Conservation (phyloP, 1,139 yeast species). For the Candida gigantensis region DNA sequence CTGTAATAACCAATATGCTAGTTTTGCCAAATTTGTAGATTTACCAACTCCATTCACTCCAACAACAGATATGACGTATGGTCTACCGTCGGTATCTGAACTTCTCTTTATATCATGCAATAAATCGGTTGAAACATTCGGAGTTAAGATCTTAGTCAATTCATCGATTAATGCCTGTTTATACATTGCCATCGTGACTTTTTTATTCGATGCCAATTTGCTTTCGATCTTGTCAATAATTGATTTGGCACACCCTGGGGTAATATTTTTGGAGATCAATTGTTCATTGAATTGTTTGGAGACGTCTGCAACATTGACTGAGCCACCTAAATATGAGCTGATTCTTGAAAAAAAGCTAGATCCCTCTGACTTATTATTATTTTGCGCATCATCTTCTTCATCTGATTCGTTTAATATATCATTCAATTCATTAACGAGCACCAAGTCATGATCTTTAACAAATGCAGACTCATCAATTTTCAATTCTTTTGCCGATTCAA, state of each 20-base stretch:
- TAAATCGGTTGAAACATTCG: conserved; percentile 87
- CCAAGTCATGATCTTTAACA: conserved; percentile 40
- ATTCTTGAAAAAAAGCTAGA: conserved; percentile 38
- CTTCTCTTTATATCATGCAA: conserved; percentile 71
- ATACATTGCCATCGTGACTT: conserved; percentile 33
- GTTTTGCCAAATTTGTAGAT: conserved; percentile 89
- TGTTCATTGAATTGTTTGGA: conserved; percentile 47
- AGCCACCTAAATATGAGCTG: conserved; percentile 41
- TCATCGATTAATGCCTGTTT: conserved; percentile 72
- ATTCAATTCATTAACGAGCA: conserved; percentile 44
- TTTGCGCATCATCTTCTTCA: conserved; percentile 25
- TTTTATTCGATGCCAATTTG: conserved; percentile 29
- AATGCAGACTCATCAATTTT: conserved; percentile 36
- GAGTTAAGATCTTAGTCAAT: conserved; percentile 80
- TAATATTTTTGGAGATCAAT: conserved; percentile 44
- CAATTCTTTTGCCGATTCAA: conserved; percentile 42
- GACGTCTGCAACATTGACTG: conserved; percentile 38
- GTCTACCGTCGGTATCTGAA: conserved; percentile 36
- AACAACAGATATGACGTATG: conserved; percentile 93
- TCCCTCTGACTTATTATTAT: conserved; percentile 7
- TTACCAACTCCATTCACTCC: conserved; percentile 99
- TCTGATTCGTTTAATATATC: conserved; percentile 41
- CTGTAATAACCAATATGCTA: conserved; percentile 94
- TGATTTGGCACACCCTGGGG: conserved; percentile 41
- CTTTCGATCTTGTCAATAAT: conserved; percentile 40